Evolutionary conservation across 768 basidiomycete genomes (phyloP), one percentile per base, ranked within the genome.

Genomic region (Panaeolus cyanescens): DNA sequence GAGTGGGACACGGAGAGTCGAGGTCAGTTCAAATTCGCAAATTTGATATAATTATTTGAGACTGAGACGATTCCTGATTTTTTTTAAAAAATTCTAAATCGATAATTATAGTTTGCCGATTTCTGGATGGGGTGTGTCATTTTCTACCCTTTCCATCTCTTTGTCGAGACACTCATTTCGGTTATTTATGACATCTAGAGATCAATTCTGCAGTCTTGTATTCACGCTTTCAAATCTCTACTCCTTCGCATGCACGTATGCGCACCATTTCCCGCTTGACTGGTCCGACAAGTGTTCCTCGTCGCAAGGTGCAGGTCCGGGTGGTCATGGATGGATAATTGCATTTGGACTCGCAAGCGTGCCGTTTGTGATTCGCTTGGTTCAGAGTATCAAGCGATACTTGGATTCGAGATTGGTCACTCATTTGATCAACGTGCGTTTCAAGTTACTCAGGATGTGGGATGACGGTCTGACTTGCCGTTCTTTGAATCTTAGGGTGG

Each of bases 381-480:
- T 92, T 10, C 97, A 99, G 74, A 93, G 91, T 70, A 65, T 97
- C 55, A 89, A 89, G 64, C 95, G 96, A 77, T 99, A 90, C 70
- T 75, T 74, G 50, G 97, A 98, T 69, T 93, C 94, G 1, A 78
- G 79, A 34, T 72, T 89, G 36, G 64, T 76, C 17, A 90, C 90
- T 0, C 96, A 99, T 79, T 72, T 98, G 40, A 84, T 98, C 69
- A 99, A 99, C 70, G 96, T 93, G 58, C 54, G 76, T 66, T 32
- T 55, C n/a, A 20, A 10, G 4, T 25, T 25, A 30, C 36, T 34
- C 20, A 33, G 9, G 22, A 22, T 12, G 15, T 4, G 32, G 37
- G 32, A 15, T 56, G 30, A 57, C 33, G 37, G 13, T 6, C 34
- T 17, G 59, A 64, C 32, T 37, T 32, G 36, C 57, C 15, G 17